Evolutionary conservation across 75 land plant genomes (phyloP).

Genomic region (Ceratopteris richardii): DNA sequence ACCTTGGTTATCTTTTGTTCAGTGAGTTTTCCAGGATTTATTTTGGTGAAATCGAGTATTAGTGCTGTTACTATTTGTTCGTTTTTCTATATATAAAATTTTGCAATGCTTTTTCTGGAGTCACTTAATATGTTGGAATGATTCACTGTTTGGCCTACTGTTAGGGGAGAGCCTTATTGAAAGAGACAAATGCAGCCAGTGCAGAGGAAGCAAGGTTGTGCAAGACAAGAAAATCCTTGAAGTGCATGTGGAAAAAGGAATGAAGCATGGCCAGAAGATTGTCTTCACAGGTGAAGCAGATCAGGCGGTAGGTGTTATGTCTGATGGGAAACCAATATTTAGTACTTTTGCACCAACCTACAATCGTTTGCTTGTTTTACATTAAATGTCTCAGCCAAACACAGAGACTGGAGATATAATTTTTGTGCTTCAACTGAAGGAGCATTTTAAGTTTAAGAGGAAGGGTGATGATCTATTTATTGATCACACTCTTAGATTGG

Average conservation of each 20-base stretch:
- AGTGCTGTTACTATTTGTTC: too few relatives aligned
- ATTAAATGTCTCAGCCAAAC: constrained; percentile 22
- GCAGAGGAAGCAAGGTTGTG: constrained; percentile 26
- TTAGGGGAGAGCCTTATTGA: constrained; percentile 16
- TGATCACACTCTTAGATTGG: constrained; percentile 20
- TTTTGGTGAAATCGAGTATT: too few relatives aligned
- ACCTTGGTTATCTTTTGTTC: too few relatives aligned
- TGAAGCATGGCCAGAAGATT: constrained; percentile 31
- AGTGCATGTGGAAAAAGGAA: constrained; percentile 27
- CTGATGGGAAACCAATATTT: neutral
- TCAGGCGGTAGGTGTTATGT: constrained; percentile 19
- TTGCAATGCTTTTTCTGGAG: neutral
- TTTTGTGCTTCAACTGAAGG: constrained; percentile 28
- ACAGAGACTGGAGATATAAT: constrained; percentile 28
- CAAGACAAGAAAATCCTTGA: constrained; percentile 31
- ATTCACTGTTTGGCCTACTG: too few relatives aligned
- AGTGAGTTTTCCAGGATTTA: too few relatives aligned
- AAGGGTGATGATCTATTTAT: constrained; percentile 32
- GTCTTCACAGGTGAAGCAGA: constrained; percentile 16
- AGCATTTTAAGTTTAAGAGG: constrained; percentile 34
- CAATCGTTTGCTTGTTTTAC: too few relatives aligned
- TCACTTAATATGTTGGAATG: neutral
- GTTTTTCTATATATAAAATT: too few relatives aligned
- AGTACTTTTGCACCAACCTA: neutral
- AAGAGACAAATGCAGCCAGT: constrained; percentile 20